A percentile compares a stretch with the other conserved stretches of the same genome.
phyloP scores from a whole-genome alignment of 306 rosid genomes.

The Lupinus albus region DNA sequence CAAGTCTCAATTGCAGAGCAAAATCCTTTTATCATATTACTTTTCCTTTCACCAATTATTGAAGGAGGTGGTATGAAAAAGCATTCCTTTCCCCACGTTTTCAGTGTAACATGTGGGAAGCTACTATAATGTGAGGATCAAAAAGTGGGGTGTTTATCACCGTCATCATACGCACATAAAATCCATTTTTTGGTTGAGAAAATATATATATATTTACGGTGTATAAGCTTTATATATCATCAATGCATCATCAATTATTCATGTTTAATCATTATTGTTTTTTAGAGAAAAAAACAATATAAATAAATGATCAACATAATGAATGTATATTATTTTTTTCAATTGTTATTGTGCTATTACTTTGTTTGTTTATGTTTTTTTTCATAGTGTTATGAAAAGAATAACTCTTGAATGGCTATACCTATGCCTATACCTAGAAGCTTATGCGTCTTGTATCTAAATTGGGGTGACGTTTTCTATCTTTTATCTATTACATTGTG shows the following conservation, averaged over 20 bases:
- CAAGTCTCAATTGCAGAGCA: slow-evolving; percentile 2
- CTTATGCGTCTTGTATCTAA: slow-evolving; percentile 42
- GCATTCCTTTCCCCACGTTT: slow-evolving; percentile 51
- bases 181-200: no score
- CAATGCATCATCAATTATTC: no score
- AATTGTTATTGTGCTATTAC: slow-evolving; percentile 34
- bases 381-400: slow-evolving; percentile 38
- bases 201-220: no score
- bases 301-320: no score
- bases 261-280: no score
- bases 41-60: slow-evolving; percentile 61
- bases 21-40: slow-evolving; percentile 40
- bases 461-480: slow-evolving; percentile 36
- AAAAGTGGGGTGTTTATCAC: slow-evolving; percentile 39
- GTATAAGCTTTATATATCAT: no score
- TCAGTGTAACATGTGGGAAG: slow-evolving; percentile 63
- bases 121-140: slow-evolving; percentile 10
- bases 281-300: no score
- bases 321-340: no score
- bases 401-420: slow-evolving; percentile 40
- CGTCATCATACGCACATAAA: slow-evolving; percentile 56
- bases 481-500: slow-evolving; percentile 39
- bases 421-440: slow-evolving; percentile 38
- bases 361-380: slow-evolving; percentile 46
- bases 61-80: slow-evolving; percentile 49